Evolutionary conservation across 2,329 filamentous ascomycete genomes (phyloP), one percentile per base, ranked within the genome.

Genomic region (Diplocarpon mali): DNA sequence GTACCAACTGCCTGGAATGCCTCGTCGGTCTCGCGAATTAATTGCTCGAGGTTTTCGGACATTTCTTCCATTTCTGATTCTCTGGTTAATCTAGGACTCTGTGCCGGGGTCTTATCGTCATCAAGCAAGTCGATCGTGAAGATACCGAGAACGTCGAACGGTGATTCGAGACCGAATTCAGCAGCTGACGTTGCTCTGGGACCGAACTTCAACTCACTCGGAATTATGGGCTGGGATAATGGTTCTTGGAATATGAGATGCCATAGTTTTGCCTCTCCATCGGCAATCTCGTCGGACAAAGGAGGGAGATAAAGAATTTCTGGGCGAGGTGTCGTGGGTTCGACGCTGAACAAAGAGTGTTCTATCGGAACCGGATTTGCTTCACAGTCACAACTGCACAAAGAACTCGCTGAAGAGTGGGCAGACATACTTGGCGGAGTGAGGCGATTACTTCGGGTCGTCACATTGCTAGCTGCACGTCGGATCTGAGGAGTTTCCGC

Each of bases 1-100:
- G 57, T 61, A 2, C 64, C 67, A 17, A 70, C 65, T 11, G 66
- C 64, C 55, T 66, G 64, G 58, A 74, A 74, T 24, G 71, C 69
- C 45, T 69, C 64, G 48, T 75, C 70, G 3, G 70, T 67, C 53
- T 74, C 67, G 48, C 63, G 61, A 38, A 72, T 69, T 49, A 75
- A 63, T 49, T 68, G 62, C 42, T 69, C 64, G 2, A 71, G 48
- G 29, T 54, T 51, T 5, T 54, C 44, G 13, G 39, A 47, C 2
- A 49, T 28, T 14, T 44, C 35, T 14, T 48, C 53, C 46, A 54
- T 55, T 6, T 56, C 47, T 32, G 50, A 39, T 38, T 49, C 29
- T 39, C 52, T 27, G 40, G 42, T 31, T 20, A 39, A 39, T 44
- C 15, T 39, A 38, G 38, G 50, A 51, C 58, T 61, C 57, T 56